A percentile compares a stretch with the other conserved stretches of the same genome.
These are phyloP conservation scores for Echinosophora koreensis DNA, from an alignment of 306 rosid species.

Conservation along the genomic window DNA sequence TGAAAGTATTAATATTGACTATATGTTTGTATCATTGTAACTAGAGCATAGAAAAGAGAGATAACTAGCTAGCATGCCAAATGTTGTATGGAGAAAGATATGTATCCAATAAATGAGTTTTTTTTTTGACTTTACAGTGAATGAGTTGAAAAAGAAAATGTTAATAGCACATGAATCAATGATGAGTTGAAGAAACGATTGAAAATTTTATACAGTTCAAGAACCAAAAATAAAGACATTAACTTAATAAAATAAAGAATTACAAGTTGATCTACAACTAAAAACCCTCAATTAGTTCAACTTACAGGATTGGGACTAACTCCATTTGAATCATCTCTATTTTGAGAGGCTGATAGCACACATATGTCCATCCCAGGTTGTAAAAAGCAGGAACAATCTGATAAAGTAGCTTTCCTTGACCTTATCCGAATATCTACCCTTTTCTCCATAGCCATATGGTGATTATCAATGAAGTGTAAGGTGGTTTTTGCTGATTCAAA, in stretches of 20 bases:
- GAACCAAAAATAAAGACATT: not conserved
- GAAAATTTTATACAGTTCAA: slow-evolving; percentile 21
- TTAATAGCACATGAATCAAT: not conserved
- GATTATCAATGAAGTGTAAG: slow-evolving; percentile 53
- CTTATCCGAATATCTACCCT: slow-evolving; percentile 56
- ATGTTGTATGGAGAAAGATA: too few relatives aligned
- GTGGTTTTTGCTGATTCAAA: slow-evolving; percentile 58
- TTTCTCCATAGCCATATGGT: slow-evolving; percentile 49
- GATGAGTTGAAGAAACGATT: not conserved
- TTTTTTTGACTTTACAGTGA: too few relatives aligned
- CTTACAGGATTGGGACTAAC: not conserved
- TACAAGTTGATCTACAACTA: not conserved
- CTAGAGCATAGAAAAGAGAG: too few relatives aligned
- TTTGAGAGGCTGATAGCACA: slow-evolving; percentile 49
- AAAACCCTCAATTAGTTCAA: not conserved
- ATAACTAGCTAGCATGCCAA: too few relatives aligned
- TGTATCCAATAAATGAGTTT: too few relatives aligned
- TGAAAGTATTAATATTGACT: too few relatives aligned
- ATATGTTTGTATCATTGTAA: too few relatives aligned
- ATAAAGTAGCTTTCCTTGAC: slow-evolving; percentile 64
- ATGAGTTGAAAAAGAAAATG: too few relatives aligned
- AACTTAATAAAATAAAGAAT: slow-evolving; percentile 1
- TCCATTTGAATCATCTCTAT: slow-evolving; percentile 31
- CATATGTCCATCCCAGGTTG: slow-evolving; percentile 72
- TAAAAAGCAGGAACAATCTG: slow-evolving; percentile 67